phyloP scores from a whole-genome alignment of 139 green algal genomes.

The Chlorella sp. region DNA sequence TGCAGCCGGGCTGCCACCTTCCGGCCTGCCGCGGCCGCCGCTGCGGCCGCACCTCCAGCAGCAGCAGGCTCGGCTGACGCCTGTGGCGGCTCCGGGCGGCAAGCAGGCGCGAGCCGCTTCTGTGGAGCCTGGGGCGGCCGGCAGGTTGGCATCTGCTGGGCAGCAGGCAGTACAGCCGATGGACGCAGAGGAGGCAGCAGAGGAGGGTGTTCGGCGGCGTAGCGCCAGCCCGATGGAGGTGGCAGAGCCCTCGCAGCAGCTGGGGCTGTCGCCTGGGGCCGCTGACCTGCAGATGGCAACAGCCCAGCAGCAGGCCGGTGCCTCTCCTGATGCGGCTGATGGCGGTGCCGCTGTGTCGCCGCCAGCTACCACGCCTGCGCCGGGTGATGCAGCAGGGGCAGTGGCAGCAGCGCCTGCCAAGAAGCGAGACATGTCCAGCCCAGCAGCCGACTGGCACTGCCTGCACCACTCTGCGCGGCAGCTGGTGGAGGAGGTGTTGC shows the following conservation, averaged over 20 bases:
- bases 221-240: not conserved
- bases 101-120: not conserved
- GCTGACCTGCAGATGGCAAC: not conserved
- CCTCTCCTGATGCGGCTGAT: not conserved
- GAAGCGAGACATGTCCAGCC: too few relatives aligned
- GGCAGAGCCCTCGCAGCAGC: slow-evolving; percentile 12
- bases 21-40: not conserved
- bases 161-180: not conserved
- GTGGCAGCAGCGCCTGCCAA: too few relatives aligned
- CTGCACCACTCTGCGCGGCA: not conserved
- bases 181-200: not conserved
- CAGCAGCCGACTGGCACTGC: too few relatives aligned
- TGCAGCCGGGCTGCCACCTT: too few relatives aligned
- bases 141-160: not conserved
- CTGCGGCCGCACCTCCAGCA: not conserved
- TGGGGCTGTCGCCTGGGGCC: slow-evolving; percentile 12
- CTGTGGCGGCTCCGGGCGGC: not conserved
- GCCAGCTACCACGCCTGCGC: too few relatives aligned
- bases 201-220: too few relatives aligned
- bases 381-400: too few relatives aligned
- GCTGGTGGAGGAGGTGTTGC: not conserved
- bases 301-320: not conserved
- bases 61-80: not conserved
- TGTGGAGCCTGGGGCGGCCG: not conserved
- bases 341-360: not conserved